Evolutionary conservation across 352 stramenopile species (phyloP), one percentile per base, ranked within the genome.

Genomic region (Blastocystis sp.): DNA sequence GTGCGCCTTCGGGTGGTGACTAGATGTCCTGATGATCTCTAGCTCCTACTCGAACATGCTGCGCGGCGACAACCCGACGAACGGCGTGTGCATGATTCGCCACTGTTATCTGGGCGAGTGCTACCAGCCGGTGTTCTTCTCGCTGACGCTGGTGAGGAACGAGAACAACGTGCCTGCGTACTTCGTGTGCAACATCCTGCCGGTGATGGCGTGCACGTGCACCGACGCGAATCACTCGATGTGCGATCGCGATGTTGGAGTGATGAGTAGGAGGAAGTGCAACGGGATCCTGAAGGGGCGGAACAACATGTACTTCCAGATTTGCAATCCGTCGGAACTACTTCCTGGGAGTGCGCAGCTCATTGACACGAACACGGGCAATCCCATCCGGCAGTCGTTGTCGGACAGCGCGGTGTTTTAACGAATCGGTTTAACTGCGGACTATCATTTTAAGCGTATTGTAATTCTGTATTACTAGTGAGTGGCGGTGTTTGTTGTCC

Each of bases 41-140:
- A 89, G 79, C 3, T 89, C 79, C 37, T 89, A 80, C 31, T 78
- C 59, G 39, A 66, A n/a, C 33, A 89, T 89, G 79, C 79, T 89
- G 55, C 79, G 63, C 21, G 63, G 24, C 24, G 31, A 60, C 29
- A 26, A 9, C 41, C 21, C 21, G 21, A 66, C 37, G 4, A 70
- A 39, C 35, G 41, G 79, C 26, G 79, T 89, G 3, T 89, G 79
- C 41, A 89, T 89, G 63, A 45, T 89, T 3, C 79, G 79, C 16
- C 79, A 89, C 60, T 89, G 79, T 51, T 89, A 70, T 51, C 37
- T 89, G 4, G 67, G 67, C 10, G 79, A 80, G 26, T 80, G 63
- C 33, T 69, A 39, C 39, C 63, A 89, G 79, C 61, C 79, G 0
- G 79, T 89, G n/a, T 80, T 89, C 62, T 79, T 89, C 79, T 89